These are phyloP conservation scores for Aspergillus versicolor DNA, from an alignment of 2,329 filamentous ascomycete species.

Conservation along the genomic window DNA sequence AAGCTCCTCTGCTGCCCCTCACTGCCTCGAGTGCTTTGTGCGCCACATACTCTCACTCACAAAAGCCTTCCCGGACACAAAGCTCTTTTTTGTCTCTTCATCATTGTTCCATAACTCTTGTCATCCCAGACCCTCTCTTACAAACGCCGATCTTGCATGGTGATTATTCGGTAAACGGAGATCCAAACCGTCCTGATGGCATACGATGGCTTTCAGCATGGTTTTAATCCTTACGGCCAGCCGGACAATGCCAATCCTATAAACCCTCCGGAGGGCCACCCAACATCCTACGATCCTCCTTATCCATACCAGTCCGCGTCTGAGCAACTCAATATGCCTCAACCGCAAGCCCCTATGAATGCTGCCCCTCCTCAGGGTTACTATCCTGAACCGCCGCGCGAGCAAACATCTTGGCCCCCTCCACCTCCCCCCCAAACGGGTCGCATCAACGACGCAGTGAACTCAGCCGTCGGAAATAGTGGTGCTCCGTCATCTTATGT, in stretches of 20 bases:
- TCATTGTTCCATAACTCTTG: constrained; percentile 2
- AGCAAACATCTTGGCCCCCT: constrained; percentile 20
- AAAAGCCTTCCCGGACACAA: constrained; percentile 5
- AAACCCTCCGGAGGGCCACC: constrained; percentile 23
- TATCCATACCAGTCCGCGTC: constrained; percentile 33
- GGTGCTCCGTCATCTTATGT: constrained; percentile 49
- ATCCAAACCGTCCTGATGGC: constrained; percentile 32
- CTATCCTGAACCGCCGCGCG: constrained; percentile 21
- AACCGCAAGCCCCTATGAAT: constrained; percentile 31
- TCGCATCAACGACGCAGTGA: constrained; percentile 58
- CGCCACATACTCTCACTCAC: constrained; percentile 1
- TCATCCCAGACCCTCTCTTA: background rate
- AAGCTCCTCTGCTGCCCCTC: constrained; percentile 6
- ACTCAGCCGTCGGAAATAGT: constrained; percentile 54
- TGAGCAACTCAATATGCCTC: constrained; percentile 36
- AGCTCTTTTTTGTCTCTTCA: background rate
- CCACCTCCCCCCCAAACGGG: constrained; percentile 23
- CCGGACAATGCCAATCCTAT: constrained; percentile 24
- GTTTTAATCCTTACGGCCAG: constrained; percentile 29
- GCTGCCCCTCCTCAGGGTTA: constrained; percentile 19
- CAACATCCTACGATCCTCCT: constrained; percentile 28
- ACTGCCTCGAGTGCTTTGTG: constrained; percentile 1
- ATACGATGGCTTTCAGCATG: constrained; percentile 43
- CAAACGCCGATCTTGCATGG: background rate
- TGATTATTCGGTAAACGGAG: constrained; percentile 5